Evolutionary conservation across 495 filamentous ascomycete genomes (phyloP).

Genomic region (Penicillium simplicissimum): DNA sequence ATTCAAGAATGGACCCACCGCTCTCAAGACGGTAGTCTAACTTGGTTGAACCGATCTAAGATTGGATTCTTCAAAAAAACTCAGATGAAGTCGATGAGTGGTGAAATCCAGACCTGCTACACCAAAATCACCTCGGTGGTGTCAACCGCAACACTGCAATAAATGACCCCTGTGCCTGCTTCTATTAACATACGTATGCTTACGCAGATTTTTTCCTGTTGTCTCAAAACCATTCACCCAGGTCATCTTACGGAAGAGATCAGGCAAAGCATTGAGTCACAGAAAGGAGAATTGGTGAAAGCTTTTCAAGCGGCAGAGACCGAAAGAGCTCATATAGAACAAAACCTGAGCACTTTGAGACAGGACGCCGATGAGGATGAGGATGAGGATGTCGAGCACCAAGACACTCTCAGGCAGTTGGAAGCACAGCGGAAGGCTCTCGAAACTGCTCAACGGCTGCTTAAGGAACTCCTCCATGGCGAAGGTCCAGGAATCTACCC

Average conservation of each 20-base stretch:
- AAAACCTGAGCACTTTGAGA: neutral
- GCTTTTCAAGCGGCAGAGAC: neutral
- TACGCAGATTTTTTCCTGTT: neutral
- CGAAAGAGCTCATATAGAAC: neutral
- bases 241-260: neutral
- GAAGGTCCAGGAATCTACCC: neutral
- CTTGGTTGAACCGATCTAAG: conserved; percentile 7
- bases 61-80: conserved; percentile 15
- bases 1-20: conserved; percentile 17
- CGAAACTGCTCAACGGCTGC: neutral
- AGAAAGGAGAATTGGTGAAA: neutral
- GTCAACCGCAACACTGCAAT: neutral
- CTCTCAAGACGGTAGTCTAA: conserved; percentile 9
- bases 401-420: neutral
- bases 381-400: neutral
- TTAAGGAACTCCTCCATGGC: neutral
- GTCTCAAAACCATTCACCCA: neutral
- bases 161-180: neutral
- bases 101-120: conserved; percentile 15
- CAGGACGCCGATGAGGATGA: neutral
- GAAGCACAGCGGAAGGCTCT: neutral
- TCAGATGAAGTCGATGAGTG: conserved; percentile 11
- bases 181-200: neutral
- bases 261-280: neutral
- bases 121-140: conserved; percentile 11